phyloP scores from a whole-genome alignment of 2,329 filamentous ascomycete species.

The Monosporascus sp. region DNA sequence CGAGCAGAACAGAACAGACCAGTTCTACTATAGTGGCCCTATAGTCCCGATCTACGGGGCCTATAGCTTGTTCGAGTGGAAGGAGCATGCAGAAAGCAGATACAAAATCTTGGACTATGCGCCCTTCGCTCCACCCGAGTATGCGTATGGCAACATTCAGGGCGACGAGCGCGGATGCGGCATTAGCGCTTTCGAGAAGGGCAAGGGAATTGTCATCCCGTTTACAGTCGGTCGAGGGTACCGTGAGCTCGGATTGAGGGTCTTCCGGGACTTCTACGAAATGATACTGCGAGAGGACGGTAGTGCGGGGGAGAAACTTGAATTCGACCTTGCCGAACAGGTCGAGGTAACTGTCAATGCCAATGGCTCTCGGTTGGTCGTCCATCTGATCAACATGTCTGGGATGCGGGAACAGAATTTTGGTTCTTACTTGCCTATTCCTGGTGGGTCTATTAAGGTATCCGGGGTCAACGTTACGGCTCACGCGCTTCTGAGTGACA shows the following conservation, averaged over 20 bases:
- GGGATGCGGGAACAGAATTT: not conserved
- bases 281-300: not conserved
- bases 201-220: not conserved
- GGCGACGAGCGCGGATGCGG: not conserved
- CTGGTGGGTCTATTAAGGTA: not conserved
- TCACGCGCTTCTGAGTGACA: not conserved
- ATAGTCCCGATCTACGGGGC: conserved; percentile 8
- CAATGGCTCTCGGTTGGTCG: not conserved
- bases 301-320: not conserved
- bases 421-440: not conserved
- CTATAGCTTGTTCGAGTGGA: conserved; percentile 10
- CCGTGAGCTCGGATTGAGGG: not conserved
- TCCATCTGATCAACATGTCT: not conserved
- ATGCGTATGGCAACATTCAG: not conserved
- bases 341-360: not conserved
- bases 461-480: not conserved
- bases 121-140: not conserved
- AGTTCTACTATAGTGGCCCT: conserved; percentile 8
- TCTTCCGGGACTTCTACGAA: not conserved
- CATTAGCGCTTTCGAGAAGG: not conserved
- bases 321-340: not conserved
- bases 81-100: conserved; percentile 1
- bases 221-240: not conserved
- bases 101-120: conserved; percentile 3
- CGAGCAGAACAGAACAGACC: not conserved